Conservation (phyloP, 2,329 filamentous ascomycete species). For the Colletotrichum australisinense region DNA sequence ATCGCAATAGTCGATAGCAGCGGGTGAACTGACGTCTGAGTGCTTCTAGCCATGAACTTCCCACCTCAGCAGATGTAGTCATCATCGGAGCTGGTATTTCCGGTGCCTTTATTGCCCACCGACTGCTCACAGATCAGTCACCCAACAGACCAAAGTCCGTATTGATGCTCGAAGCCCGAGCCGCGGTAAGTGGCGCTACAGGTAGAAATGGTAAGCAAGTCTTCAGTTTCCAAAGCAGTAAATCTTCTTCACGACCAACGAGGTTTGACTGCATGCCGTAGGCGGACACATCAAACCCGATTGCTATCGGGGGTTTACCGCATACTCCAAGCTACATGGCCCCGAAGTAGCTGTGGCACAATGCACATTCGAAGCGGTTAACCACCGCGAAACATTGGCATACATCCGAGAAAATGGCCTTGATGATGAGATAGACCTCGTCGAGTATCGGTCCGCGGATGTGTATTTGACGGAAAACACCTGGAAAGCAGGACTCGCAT, state of each 20-base stretch:
- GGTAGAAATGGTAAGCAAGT: background rate
- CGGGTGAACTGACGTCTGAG: too few species aligned
- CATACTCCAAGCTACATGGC: background rate
- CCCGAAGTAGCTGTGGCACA: fast-evolving
- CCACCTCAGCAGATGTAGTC: background rate
- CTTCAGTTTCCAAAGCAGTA: background rate
- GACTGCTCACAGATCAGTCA: background rate
- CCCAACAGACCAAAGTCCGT: background rate
- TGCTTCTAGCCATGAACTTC: fast-evolving
- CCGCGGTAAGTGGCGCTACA: background rate
- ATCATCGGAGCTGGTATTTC: background rate
- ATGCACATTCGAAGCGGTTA: fast-evolving
- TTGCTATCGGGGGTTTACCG: background rate
- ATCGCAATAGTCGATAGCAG: too few species aligned
- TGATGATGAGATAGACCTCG: fast-evolving
- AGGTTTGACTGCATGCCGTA: background rate
- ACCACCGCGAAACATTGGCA: fast-evolving
- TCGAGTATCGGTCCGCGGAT: background rate
- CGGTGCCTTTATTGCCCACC: background rate
- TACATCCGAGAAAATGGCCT: background rate
- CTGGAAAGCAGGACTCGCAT: background rate
- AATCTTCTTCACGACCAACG: background rate
- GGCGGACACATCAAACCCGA: background rate
- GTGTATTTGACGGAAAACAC: background rate
- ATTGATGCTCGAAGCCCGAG: background rate